Percentiles rank a stretch among this genome's conserved stretches.
phyloP scores from a whole-genome alignment of 441 rosid species.

The Theobroma grandiflorum region DNA sequence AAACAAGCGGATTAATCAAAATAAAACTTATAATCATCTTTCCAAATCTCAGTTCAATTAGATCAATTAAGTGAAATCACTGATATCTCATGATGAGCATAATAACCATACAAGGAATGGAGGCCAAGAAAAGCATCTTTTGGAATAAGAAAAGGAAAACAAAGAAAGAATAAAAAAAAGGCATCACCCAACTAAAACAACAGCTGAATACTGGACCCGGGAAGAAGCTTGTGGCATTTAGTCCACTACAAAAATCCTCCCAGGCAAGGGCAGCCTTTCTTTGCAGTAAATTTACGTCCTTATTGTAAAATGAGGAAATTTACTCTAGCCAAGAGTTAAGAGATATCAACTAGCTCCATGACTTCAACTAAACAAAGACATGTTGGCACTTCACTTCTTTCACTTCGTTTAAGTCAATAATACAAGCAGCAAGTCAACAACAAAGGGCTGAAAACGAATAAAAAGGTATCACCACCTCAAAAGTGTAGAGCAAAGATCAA shows the following conservation, averaged over 20 bases:
- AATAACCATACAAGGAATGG: neutral
- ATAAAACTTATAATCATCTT: slow-evolving; percentile 19
- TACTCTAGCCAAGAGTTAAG: slow-evolving; percentile 14
- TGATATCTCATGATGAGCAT: neutral
- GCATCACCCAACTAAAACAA: neutral
- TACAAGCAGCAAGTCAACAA: neutral
- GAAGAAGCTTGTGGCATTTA: slow-evolving; percentile 13
- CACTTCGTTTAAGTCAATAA: slow-evolving; percentile 2
- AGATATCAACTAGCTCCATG: slow-evolving; percentile 12
- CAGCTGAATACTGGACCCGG: neutral
- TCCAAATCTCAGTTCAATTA: neutral
- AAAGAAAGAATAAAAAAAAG: neutral
- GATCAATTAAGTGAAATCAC: slow-evolving; percentile 1
- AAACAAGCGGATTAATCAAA: slow-evolving; percentile 20
- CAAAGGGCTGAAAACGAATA: neutral
- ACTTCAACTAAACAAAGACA: neutral
- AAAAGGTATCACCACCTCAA: neutral
- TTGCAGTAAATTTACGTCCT: neutral
- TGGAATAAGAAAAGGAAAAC: too few relatives aligned
- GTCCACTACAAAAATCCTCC: neutral
- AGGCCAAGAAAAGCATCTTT: neutral
- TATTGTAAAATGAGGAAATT: neutral
- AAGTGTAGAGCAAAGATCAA: neutral
- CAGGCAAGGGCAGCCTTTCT: neutral
- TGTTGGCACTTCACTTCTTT: neutral